Base-by-base conservation (phyloP, 2,329 filamentous ascomycete species). In the Ophiostoma himal-ulmi region DNA sequence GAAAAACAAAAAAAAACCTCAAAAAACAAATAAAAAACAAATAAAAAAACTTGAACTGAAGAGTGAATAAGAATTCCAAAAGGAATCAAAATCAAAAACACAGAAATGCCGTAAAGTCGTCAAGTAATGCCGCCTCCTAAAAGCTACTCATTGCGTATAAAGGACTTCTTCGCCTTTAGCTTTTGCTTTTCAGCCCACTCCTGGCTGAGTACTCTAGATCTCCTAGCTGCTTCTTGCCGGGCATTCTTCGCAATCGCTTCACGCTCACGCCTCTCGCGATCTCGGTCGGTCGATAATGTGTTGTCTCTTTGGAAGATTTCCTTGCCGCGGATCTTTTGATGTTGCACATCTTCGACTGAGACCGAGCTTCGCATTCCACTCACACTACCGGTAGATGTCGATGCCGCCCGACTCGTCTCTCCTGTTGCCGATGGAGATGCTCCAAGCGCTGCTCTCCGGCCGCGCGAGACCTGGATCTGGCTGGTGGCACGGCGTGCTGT, bases 181-280 rank as follows among this genome's bases (percentile, higher is more conserved):
- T 70, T 74, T 70, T 74, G 74, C 72, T 72, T 75, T 76, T 88
- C 86, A 13, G 86, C 86, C 86, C 87, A 89, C 74, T 88, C 85
- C 44, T 86, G 83, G 73, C 86, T 86, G 71, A 85, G 82, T 76
- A 82, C 81, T 69, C 87, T 82, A 69, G 86, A 87, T 75, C 85
- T 82, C 77, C 89, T 86, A 11, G 88, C 87, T 34, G 88, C 88
- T 75, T 87, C 81, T 74, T 87, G 83, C 64, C 88, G 81, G 8
- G 87, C 86, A 70, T 80, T 75, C 75, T 83, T 86, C 17, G 86
- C 83, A 52, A 82, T 80, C 67, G 79, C 77, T 74, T 89, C 86
- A 44, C 86, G 82, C 72, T 86, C 84, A 10, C 80, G 81, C 74
- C 80, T 84, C 76, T 87, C 86, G 11, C 81, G 81, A 73, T 86